Conservation (phyloP, 176 grass and related monocot genomes). For the Oryza punctata region DNA sequence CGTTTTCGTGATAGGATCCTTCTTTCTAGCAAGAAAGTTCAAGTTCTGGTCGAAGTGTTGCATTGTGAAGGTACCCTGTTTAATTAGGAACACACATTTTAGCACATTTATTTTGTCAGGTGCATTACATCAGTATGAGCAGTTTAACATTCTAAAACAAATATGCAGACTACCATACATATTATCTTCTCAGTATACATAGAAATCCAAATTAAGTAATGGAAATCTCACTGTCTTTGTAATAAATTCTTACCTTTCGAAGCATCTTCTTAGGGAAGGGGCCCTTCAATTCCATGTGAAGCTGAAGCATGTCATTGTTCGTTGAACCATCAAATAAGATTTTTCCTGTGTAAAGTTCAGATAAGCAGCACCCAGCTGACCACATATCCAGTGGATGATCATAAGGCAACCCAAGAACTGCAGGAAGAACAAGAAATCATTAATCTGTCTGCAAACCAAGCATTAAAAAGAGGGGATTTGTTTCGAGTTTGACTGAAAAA, state of each 20-base stretch:
- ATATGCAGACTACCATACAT: neutral
- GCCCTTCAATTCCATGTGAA: slow-evolving; percentile 96
- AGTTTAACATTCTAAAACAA: neutral
- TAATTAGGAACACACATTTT: slow-evolving; percentile 31
- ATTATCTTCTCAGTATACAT: neutral
- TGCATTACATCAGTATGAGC: neutral
- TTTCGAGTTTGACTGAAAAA: neutral
- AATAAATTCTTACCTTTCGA: slow-evolving; percentile 65
- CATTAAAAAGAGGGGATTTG: neutral
- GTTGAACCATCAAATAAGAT: slow-evolving; percentile 87
- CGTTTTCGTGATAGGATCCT: slow-evolving; percentile 96
- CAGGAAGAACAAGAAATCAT: slow-evolving; percentile 11
- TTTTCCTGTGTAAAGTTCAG: slow-evolving; percentile 96
- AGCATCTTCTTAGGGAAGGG: slow-evolving; percentile 99
- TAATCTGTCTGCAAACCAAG: neutral
- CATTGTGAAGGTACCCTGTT: slow-evolving; percentile 77
- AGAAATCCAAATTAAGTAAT: neutral
- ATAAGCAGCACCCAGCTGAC: slow-evolving; percentile 96
- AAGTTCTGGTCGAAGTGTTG: slow-evolving; percentile 93
- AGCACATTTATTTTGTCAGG: too few species aligned
- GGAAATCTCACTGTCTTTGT: neutral
- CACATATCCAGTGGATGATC: slow-evolving; percentile 96
- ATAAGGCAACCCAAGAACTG: slow-evolving; percentile 98
- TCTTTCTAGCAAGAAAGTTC: slow-evolving; percentile 88
- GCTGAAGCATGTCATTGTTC: slow-evolving; percentile 96